These are phyloP conservation scores for Torulaspora microellipsoides DNA, from an alignment of 805 yeast genomes.

Conservation along the genomic window DNA sequence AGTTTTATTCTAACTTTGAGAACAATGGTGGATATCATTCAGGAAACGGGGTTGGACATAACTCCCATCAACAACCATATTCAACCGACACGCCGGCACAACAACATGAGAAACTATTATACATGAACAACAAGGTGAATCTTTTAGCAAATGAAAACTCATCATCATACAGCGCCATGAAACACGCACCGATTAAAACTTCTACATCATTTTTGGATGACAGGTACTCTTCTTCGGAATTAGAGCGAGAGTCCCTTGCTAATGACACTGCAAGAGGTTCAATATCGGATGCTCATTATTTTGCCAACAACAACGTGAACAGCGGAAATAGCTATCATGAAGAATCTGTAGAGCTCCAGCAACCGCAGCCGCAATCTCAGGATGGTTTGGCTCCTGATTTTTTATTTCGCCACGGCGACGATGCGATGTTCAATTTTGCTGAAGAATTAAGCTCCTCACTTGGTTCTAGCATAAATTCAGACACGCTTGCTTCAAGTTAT, in stretches of 20 bases:
- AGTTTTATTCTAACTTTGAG: not conserved
- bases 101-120: slow-evolving; percentile 23
- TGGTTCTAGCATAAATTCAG: slow-evolving; percentile 29
- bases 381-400: slow-evolving; percentile 10
- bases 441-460: slow-evolving; percentile 32
- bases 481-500: slow-evolving; percentile 22
- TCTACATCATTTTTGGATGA: slow-evolving; percentile 24
- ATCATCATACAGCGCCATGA: slow-evolving; percentile 1
- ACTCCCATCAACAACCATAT: slow-evolving; percentile 5
- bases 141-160: not conserved
- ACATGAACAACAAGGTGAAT: slow-evolving; percentile 9
- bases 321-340: not conserved
- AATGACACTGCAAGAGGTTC: slow-evolving; percentile 5
- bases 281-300: slow-evolving; percentile 5
- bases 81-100: slow-evolving; percentile 20
- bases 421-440: slow-evolving; percentile 18
- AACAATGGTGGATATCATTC: not conserved
- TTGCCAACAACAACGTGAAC: not conserved
- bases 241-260: not conserved
- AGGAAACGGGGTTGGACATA: slow-evolving; percentile 2
- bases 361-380: slow-evolving; percentile 1
- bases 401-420: slow-evolving; percentile 21
- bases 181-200: not conserved
- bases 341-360: not conserved
- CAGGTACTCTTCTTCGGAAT: slow-evolving; percentile 15